Percentiles rank a stretch among this genome's conserved stretches.
Conservation (phyloP, 176 grass and related monocot species). For the Aegilops longissima region DNA sequence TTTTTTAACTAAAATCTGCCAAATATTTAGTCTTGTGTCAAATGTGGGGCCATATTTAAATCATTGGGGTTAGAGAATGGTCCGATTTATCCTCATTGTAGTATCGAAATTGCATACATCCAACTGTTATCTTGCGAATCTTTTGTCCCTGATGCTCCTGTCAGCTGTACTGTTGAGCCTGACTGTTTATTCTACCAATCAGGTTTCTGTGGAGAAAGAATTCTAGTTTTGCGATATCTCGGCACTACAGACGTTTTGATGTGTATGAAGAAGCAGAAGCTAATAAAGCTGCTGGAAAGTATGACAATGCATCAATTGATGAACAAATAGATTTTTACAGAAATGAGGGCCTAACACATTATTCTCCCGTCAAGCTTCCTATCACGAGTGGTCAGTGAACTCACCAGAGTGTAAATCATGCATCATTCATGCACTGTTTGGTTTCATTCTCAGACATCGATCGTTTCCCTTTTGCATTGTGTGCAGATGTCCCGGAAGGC, state of each 20-base stretch:
- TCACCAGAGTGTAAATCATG: not conserved
- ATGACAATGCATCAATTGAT: slow-evolving; percentile 91
- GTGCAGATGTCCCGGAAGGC: slow-evolving; percentile 93
- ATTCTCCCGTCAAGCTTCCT: slow-evolving; percentile 82
- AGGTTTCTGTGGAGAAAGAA: slow-evolving; percentile 97
- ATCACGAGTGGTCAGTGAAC: slow-evolving; percentile 83
- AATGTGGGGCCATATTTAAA: not conserved
- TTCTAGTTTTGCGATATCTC: slow-evolving; percentile 79
- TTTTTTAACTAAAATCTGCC: not conserved
- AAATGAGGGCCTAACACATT: slow-evolving; percentile 84
- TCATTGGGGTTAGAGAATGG: not conserved
- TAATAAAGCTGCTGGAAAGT: slow-evolving; percentile 98
- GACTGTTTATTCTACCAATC: slow-evolving; percentile 9
- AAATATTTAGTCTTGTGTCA: not conserved
- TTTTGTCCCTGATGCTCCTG: not conserved
- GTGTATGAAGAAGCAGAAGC: slow-evolving; percentile 98
- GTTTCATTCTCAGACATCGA: not conserved
- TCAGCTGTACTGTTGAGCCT: not conserved
- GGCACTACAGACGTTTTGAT: slow-evolving; percentile 96
- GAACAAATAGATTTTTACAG: slow-evolving; percentile 93
- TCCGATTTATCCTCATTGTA: not conserved
- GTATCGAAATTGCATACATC: not conserved
- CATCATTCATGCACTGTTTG: not conserved
- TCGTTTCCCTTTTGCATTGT: not conserved
- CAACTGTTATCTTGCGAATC: not conserved